Base-by-base conservation (phyloP, 2,329 filamentous ascomycete genomes). In the Colletotrichum paranaense region DNA sequence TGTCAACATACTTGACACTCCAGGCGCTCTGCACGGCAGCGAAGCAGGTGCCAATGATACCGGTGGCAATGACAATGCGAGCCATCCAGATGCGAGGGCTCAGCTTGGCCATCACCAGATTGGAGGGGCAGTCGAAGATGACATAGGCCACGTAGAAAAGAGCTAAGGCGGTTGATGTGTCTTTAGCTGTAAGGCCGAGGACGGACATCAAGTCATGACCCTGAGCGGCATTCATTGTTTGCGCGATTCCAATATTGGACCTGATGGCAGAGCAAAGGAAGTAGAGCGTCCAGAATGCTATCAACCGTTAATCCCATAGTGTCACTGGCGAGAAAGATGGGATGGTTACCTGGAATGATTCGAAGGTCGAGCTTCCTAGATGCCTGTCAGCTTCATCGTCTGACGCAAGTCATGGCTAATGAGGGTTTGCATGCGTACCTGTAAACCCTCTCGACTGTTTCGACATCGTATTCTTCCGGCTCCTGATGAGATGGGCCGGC, bases 81-180 rank as follows among this genome's bases (percentile, higher is more conserved):
- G 94, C 93, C 93, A 98, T 97, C 95, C 95, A 98, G 4, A 95
- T 90, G 74, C 95, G 92, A 2, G 95, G 95, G 77, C 93, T 95
- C 6, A 97, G 87, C 75, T 89, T 92, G 75, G 92, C 95, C 95
- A 98, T 97, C 81, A 97, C 85, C 75, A 98, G 87, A 81, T 97
- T 98, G 5, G 94, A 97, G 0, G 95, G 95, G 67, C 94, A 89
- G 80, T 98, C 95, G 78, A 98, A 97, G 67, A 97, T 83, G 73
- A 97, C 95, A 82, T 98, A 98, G 79, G 94, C 92, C 74, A 97
- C 95, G 80, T 98, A 98, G 86, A 98, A 98, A 19, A 98, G 87
- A 4, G 95, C 94, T 52, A 98, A 86, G 62, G 94, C 94, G 0
- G 93, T 95, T 0, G 95, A 97, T 19, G 95, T 92, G 82, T 98